Percentiles rank a stretch among this genome's conserved stretches.
Evolutionary conservation across 176 grass and related monocot species (phyloP).

Genomic region (Aegilops bicornis): DNA sequence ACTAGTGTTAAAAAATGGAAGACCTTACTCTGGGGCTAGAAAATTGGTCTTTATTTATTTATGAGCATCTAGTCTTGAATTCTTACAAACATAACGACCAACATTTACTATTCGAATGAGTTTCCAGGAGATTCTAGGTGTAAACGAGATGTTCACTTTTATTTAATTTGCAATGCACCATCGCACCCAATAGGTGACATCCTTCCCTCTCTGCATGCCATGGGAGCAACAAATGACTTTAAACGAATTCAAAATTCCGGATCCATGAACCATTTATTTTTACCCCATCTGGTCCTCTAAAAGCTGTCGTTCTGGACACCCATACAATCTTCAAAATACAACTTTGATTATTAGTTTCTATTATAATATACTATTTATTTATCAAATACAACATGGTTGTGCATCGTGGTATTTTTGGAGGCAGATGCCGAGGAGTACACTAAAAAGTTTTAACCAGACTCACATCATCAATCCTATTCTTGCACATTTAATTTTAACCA

Average conservation of each 20-base stretch:
- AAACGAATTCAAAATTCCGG: not conserved
- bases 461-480: not conserved
- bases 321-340: not conserved
- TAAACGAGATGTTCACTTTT: slow-evolving; percentile 12
- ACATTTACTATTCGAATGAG: not conserved
- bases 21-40: not conserved
- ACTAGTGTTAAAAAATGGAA: not conserved
- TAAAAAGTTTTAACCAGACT: not conserved
- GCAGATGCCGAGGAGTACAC: not conserved
- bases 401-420: not conserved
- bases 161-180: slow-evolving; percentile 19
- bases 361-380: not conserved
- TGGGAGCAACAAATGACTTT: not conserved
- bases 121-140: not conserved
- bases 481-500: not conserved
- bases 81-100: not conserved
- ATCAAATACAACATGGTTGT: not conserved
- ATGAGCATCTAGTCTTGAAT: not conserved
- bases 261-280: not conserved
- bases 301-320: not conserved
- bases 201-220: not conserved
- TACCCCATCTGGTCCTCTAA: not conserved
- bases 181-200: slow-evolving; percentile 10
- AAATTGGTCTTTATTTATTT: not conserved
- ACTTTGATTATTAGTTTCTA: not conserved